Evolutionary conservation across 2,329 filamentous ascomycete genomes (phyloP), one percentile per base, ranked within the genome.

Genomic region (Penicillium hesseltinei): DNA sequence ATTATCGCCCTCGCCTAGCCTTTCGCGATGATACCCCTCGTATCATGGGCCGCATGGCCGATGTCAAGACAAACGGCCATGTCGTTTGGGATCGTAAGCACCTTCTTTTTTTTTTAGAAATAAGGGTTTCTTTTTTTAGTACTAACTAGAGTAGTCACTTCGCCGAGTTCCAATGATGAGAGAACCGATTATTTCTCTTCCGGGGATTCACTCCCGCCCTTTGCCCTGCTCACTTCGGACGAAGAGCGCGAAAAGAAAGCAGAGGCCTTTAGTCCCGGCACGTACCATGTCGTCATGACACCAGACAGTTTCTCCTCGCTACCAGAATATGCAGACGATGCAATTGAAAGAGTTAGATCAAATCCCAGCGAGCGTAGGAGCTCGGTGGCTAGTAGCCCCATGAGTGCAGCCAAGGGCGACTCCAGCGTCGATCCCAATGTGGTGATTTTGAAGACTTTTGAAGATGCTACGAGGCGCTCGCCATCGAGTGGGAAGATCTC

Each of bases 181-280:
- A 59, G 60, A 25, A 66, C 68, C 21, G 66, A 67, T 21, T 69
- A 69, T 51, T 73, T 72, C 31, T 66, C 63, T 15, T 58, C 62
- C 11, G 67, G 73, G 23, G 81, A 84, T 65, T 69, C 77, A n/a
- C 72, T 85, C 13, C 82, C 83, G 21, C 79, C 80, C 2, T 86
- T 85, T 68, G 70, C 78, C 33, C 68, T 72, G 15, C 75, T 86
- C 53, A 81, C 76, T 1, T 84, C 76, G 29, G 83, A 86, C 59
- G 82, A 84, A 62, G 83, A 85, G 29, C 75, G 83, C 40, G 83
- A 86, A 66, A 77, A 73, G 57, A 85, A 85, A 66, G 83, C 83
- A 17, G 77, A 80, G 51, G 71, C 71, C 8, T 75, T 75, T 38
- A 71, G 70, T 35, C 82, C 83, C 1, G 83, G 83, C 17, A 84